Conservation (phyloP, 257 asterid genomes). For the Jaltomata sinuosa region DNA sequence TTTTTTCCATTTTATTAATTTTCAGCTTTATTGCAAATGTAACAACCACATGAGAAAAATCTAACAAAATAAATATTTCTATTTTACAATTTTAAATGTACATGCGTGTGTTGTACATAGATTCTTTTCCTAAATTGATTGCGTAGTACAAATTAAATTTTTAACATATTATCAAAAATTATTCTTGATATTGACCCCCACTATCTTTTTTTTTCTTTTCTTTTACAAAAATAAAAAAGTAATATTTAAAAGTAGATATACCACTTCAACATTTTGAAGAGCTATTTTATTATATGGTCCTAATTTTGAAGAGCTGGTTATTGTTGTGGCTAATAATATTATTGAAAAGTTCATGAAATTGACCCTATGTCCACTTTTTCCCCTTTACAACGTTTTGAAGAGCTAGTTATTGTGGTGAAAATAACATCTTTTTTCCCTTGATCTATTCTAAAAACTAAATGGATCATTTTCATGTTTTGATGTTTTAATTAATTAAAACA, state of each 20-base stretch:
- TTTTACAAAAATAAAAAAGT: background rate
- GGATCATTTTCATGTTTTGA: background rate
- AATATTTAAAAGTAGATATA: background rate
- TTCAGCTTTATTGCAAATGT: background rate
- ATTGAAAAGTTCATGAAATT: background rate
- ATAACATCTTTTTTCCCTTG: background rate
- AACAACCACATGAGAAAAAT: background rate
- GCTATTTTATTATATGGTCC: background rate
- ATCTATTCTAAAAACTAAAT: background rate
- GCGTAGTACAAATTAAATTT: background rate
- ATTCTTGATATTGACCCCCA: conserved; percentile 1
- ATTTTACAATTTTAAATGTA: background rate
- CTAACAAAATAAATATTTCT: background rate
- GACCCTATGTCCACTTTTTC: background rate
- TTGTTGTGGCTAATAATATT: background rate
- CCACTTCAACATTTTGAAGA: background rate
- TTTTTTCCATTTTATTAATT: background rate
- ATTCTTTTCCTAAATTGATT: background rate
- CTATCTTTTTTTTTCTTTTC: background rate
- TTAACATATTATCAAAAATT: background rate
- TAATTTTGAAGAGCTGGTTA: background rate
- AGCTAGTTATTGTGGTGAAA: background rate
- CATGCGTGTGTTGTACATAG: background rate
- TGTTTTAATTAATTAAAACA: background rate
- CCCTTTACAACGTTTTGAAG: background rate